Conservation (phyloP, 2,329 filamentous ascomycete species). For the Didymella lethalis region DNA sequence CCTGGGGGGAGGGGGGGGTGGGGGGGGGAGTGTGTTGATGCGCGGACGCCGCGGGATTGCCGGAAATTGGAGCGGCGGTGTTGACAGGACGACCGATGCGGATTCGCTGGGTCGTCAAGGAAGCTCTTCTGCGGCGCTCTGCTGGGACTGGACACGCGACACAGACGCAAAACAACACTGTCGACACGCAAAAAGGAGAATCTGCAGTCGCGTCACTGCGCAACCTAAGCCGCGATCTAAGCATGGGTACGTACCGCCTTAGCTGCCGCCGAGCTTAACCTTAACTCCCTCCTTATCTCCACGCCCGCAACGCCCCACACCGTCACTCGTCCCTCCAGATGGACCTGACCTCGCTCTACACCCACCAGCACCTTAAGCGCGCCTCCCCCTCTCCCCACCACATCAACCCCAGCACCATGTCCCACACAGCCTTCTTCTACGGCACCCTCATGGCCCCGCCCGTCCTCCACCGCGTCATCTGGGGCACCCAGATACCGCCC, state of each 20-base stretch:
- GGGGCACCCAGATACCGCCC: conserved; percentile 63
- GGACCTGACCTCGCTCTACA: conserved; percentile 24
- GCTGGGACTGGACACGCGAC: conserved; percentile 5
- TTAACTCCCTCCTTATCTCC: conserved; percentile 27
- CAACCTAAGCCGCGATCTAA: conserved; percentile 14
- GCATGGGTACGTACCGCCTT: conserved; percentile 26
- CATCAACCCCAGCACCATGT: conserved; percentile 24
- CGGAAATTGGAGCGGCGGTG: conserved; percentile 3
- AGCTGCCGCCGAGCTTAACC: conserved; percentile 35
- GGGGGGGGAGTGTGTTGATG: conserved; percentile 2
- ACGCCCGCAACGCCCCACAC: conserved; percentile 23
- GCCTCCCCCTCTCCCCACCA: background rate
- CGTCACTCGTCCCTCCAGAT: conserved; percentile 1
- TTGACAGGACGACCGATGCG: background rate
- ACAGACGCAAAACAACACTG: background rate
- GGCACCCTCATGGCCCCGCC: conserved; percentile 82
- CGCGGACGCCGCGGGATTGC: conserved; percentile 18
- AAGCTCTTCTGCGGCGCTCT: background rate
- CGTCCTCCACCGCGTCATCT: conserved; percentile 86
- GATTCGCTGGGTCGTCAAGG: background rate
- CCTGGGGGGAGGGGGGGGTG: no score
- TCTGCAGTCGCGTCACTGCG: background rate
- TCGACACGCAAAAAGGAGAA: conserved; percentile 16
- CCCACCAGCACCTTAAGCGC: conserved; percentile 7
- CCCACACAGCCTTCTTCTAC: conserved; percentile 70